Evolutionary conservation across 2,329 filamentous ascomycete genomes (phyloP), one percentile per base, ranked within the genome.

Genomic region (Ceratocystis cacaofunesta): DNA sequence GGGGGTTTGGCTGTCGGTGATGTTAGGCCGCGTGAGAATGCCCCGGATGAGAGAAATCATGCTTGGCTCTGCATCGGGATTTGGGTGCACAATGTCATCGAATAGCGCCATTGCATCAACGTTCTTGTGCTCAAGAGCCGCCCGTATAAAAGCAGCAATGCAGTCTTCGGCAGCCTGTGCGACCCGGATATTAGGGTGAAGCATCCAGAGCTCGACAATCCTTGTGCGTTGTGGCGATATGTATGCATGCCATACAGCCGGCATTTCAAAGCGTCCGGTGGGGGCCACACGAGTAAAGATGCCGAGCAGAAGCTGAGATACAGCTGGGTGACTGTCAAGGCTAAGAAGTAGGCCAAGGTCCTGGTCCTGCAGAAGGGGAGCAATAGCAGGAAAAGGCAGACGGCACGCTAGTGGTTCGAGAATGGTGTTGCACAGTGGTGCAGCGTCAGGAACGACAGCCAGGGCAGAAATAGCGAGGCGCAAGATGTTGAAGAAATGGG

Each of bases 201-300:
- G 63, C 15, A 67, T 60, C 62, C 65, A 66, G 5, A 67, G 46
- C 12, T 67, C 62, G 8, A 67, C 36, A 32, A 67, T 67, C n/a
- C 58, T 58, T 5, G n/a, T 28, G 32, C 62, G 36, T 25, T 67
- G 46, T 17, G 44, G 57, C 5, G 17, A 4, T 6, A 67, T 43
- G 25, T 61, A 64, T 5, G n/a, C 28, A 30, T 36, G 43, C 65
- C 65, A 67, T 6, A 57, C 62, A 17, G 58, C 57, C 30, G 44
- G 17, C 62, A 67, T 62, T 52, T 67, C 62, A 5, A 28, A 32
- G 46, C n/a, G 19, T 12, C 36, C 57, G 12, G 50, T 25, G 17
- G 41, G 32, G 6, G 32, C 62, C 2, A 57, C 55, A 32, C 62
- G 65, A 17, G 44, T 57, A 28, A 67, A 43, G 22, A 57, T 55